These are phyloP conservation scores for Athelia psychrophila DNA, from an alignment of 1,284 basidiomycete genomes.

Conservation along the genomic window DNA sequence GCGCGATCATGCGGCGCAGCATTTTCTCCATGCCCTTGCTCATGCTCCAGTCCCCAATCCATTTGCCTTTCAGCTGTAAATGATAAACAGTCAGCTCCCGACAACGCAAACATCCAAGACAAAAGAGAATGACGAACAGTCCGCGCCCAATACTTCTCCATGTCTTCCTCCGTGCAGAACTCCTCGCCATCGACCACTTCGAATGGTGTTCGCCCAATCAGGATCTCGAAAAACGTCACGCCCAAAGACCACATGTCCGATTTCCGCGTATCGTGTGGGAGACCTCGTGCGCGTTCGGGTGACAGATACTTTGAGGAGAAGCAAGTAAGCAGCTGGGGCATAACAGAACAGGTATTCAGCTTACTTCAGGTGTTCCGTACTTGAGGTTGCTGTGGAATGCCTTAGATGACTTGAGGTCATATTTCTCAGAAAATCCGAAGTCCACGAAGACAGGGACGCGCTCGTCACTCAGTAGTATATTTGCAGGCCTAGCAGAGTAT, in stretches of 20 bases:
- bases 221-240: conserved; percentile 90
- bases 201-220: conserved; percentile 89
- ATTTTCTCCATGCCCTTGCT: conserved; percentile 63
- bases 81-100: neutral
- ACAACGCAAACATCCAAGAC: conserved; percentile 5
- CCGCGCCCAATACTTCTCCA: conserved; percentile 81
- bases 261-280: conserved; percentile 88
- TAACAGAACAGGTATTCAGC: conserved; percentile 8
- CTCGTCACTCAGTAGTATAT: conserved; percentile 76
- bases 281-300: conserved; percentile 82
- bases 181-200: conserved; percentile 80
- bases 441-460: conserved; percentile 84
- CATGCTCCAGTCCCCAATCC: conserved; percentile 82
- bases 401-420: conserved; percentile 53
- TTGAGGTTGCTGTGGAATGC: conserved; percentile 82
- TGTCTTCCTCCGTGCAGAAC: conserved; percentile 77
- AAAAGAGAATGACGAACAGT: conserved; percentile 46
- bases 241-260: conserved; percentile 93
- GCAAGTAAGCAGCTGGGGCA: conserved; percentile 14
- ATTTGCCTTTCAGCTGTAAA: conserved; percentile 66
- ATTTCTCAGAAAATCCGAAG: conserved; percentile 90
- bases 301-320: conserved; percentile 66
- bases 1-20: conserved; percentile 72
- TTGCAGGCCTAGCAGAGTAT: conserved; percentile 65
- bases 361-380: conserved; percentile 88